phyloP scores from a whole-genome alignment of 345 rosid species.

The Noccaea caerulescens region DNA sequence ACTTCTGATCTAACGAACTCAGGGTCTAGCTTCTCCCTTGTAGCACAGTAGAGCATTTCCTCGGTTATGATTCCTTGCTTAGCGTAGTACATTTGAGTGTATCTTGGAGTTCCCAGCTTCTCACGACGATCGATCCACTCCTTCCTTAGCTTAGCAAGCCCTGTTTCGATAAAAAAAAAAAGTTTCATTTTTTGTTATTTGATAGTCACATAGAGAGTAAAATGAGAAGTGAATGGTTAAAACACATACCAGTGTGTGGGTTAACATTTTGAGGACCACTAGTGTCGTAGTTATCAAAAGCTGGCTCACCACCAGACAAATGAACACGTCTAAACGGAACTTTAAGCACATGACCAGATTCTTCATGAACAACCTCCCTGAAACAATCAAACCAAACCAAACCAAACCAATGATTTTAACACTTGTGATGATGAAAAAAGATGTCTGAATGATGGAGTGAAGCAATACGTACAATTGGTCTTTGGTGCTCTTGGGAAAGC shows the following conservation, averaged over 20 bases:
- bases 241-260: constrained; percentile 67
- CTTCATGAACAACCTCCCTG: constrained; percentile 84
- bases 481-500: constrained; percentile 94
- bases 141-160: constrained; percentile 85
- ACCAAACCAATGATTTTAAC: constrained; percentile 9
- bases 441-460: background rate
- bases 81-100: constrained; percentile 97
- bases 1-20: constrained; percentile 98
- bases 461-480: constrained; percentile 56
- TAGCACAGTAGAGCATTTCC: constrained; percentile 89
- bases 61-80: constrained; percentile 96
- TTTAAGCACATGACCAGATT: constrained; percentile 83
- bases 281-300: constrained; percentile 88
- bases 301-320: constrained; percentile 83
- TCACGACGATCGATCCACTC: constrained; percentile 88
- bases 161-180: constrained; percentile 47
- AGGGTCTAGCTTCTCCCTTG: constrained; percentile 95
- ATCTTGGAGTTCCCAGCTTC: constrained; percentile 77
- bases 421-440: background rate
- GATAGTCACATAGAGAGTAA: background rate
- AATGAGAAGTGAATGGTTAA: constrained; percentile 7
- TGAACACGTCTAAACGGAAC: constrained; percentile 90
- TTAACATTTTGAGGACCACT: constrained; percentile 90
- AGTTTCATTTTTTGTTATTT: background rate
- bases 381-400: background rate